Base-by-base conservation (phyloP, 2,329 filamentous ascomycete genomes). In the Cladosporium colombiae region DNA sequence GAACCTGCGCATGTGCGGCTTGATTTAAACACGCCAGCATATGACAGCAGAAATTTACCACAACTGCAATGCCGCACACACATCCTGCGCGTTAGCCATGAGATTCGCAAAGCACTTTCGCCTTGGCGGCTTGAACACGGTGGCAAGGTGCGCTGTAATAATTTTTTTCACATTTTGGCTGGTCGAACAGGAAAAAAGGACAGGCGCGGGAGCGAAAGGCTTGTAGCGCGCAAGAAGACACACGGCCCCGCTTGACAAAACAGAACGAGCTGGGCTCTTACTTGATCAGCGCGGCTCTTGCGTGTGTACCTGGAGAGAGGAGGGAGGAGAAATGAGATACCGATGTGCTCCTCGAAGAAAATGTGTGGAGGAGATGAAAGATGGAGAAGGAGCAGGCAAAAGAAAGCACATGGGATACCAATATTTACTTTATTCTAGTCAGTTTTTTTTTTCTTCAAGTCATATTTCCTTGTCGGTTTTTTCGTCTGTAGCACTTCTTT, bases 1-100 rank as follows among this genome's bases (percentile, higher is more conserved):
- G 83, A 99, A 99, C 83, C 88, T 99, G 71, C 91, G 95, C 80
- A 87, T 96, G 80, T 97, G 93, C 81, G 94, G 94, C 86, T 85
- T 98, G 80, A 97, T 98, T 86, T 97, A 90, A 72, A 25, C 35
- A 59, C 50, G 29, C 29, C 27, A 23, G 16, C 25, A 29, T 25
- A 18, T 1, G 14, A 18, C 14, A 46, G 18, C 21, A 40, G 23
- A 8, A 33, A 33, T 21, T 37, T 31, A 59, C 25, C 25, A 27
- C 40, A 13, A 46, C 40, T 46, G 40, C 40, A 46, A 46, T 21
- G 14, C n/a, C 40, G n/a, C 40, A 46, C 37, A 14, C 16, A 21
- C 23, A 56, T 18, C 37, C 21, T 44, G 37, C 57, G 44, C 57
- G 21, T 18, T 23, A n/a, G 25, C 23, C 37, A 21, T 21, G 25